phyloP scores from a whole-genome alignment of 75 land plant genomes.

The Picea glauca region DNA sequence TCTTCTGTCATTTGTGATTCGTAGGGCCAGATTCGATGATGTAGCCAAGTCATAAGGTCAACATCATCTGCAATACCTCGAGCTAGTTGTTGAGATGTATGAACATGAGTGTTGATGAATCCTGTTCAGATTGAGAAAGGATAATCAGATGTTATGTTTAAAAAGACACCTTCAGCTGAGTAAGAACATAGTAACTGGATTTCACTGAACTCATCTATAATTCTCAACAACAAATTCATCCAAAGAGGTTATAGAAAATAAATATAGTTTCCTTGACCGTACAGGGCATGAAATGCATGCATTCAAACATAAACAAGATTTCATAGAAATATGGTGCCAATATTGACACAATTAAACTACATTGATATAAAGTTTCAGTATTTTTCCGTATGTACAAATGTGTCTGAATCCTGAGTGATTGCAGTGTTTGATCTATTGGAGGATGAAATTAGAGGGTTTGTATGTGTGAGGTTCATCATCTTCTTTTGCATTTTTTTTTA shows the following conservation, averaged over 20 bases:
- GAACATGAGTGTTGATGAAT: slow-evolving; percentile 93
- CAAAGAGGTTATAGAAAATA: neutral
- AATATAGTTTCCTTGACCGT: neutral
- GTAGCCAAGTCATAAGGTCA: slow-evolving; percentile 94
- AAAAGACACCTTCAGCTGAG: neutral
- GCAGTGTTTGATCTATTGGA: neutral
- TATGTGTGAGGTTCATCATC: no score
- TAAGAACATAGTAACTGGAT: neutral
- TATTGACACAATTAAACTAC: neutral
- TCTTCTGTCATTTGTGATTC: slow-evolving; percentile 91
- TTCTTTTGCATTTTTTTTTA: no score
- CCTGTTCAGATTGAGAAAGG: slow-evolving; percentile 30
- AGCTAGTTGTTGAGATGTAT: slow-evolving; percentile 95
- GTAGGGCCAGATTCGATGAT: slow-evolving; percentile 92
- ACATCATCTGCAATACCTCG: slow-evolving; percentile 99
- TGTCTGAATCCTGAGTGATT: neutral
- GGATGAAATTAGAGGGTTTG: no score
- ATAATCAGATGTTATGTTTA: neutral
- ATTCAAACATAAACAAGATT: neutral
- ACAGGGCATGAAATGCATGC: neutral
- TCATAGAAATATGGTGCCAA: neutral
- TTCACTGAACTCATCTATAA: neutral
- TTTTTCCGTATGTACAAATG: neutral
- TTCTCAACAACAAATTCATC: neutral
- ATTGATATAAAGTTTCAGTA: neutral